Conservation (phyloP, 805 yeast genomes). For the Candida cerambycidarum region DNA sequence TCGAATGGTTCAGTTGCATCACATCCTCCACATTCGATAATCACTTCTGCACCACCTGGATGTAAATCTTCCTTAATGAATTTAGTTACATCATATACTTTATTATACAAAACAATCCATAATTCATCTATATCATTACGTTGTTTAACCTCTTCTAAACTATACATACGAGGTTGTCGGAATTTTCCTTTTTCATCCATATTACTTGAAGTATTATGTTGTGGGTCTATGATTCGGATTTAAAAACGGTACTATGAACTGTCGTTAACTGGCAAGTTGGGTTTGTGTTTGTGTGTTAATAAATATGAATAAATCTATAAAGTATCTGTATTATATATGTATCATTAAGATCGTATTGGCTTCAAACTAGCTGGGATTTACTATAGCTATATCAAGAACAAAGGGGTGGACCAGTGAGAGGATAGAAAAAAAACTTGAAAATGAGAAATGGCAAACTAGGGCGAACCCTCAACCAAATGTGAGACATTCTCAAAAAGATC, state of each 20-base stretch:
- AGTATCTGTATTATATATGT: no score
- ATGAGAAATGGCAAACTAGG: not conserved
- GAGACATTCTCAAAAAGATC: slow-evolving; percentile 1
- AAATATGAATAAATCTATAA: no score
- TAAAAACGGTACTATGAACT: no score
- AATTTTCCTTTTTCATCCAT: not conserved
- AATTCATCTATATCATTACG: slow-evolving; percentile 77
- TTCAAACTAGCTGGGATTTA: no score
- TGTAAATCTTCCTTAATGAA: slow-evolving; percentile 65
- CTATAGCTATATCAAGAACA: no score
- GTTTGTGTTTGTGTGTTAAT: no score
- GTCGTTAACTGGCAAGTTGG: no score
- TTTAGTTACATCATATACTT: slow-evolving; percentile 71
- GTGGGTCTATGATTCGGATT: no score
- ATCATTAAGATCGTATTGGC: no score
- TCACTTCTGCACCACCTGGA: slow-evolving; percentile 75
- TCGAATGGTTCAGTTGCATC: slow-evolving; percentile 74
- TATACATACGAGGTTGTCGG: slow-evolving; percentile 6
- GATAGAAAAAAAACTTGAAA: not conserved
- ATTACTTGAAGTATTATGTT: not conserved
- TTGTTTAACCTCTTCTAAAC: slow-evolving; percentile 28
- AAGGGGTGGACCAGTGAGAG: slow-evolving; percentile 1
- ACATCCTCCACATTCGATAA: slow-evolving; percentile 75
- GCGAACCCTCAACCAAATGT: not conserved
- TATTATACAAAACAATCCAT: slow-evolving; percentile 82